These are phyloP conservation scores for Gossypium anomalum DNA, from an alignment of 345 rosid genomes.

Conservation along the genomic window DNA sequence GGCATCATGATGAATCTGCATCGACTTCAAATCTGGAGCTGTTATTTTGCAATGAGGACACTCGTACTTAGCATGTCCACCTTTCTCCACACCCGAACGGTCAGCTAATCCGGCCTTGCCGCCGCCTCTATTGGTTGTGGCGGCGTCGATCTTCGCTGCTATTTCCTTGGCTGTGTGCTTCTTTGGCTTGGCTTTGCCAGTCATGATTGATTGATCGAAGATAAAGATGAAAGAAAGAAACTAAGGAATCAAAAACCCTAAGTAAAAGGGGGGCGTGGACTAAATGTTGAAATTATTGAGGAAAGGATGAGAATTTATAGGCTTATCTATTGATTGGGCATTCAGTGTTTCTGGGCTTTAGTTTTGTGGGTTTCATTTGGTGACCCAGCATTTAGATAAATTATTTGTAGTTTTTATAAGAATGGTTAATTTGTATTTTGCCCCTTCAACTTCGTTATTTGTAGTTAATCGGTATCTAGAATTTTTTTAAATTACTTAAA, in stretches of 20 bases:
- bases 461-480: no score
- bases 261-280: neutral
- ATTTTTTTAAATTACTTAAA: no score
- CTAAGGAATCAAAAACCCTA: neutral
- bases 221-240: neutral
- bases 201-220: slow-evolving; percentile 37
- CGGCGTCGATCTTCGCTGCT: slow-evolving; percentile 75
- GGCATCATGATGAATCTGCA: slow-evolving; percentile 95
- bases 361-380: neutral
- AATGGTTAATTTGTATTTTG: no score
- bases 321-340: neutral
- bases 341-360: neutral
- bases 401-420: no score
- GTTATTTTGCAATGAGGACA: slow-evolving; percentile 87
- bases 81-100: slow-evolving; percentile 62
- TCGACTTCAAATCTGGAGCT: slow-evolving; percentile 69
- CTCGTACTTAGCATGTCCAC: slow-evolving; percentile 91
- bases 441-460: no score
- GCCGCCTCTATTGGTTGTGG: slow-evolving; percentile 85
- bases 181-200: slow-evolving; percentile 98
- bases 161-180: slow-evolving; percentile 98
- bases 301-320: neutral
- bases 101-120: slow-evolving; percentile 80
- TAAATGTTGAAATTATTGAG: neutral
- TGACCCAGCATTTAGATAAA: neutral